Evolutionary conservation across 2,329 filamentous ascomycete genomes (phyloP).

Genomic region (Knufia fluminis): DNA sequence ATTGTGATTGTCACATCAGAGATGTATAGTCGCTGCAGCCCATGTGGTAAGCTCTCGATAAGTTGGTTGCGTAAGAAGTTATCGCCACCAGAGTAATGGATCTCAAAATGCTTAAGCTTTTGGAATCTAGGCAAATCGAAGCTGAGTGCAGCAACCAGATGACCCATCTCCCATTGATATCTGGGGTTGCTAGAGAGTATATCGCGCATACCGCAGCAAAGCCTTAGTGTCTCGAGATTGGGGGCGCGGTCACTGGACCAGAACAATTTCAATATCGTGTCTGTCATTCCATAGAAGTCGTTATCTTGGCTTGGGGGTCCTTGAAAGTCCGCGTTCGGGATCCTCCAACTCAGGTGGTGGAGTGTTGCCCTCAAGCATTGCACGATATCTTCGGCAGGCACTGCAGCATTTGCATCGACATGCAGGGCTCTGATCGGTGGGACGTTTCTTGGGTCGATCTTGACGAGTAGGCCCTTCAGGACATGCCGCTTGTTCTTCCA

Average conservation of each 20-base stretch:
- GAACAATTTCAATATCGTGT: not conserved
- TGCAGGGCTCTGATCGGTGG: constrained; percentile 13
- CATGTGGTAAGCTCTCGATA: constrained; percentile 13
- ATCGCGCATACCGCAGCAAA: constrained; percentile 13
- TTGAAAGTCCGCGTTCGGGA: constrained; percentile 2
- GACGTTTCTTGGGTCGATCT: not conserved
- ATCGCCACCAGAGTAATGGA: constrained; percentile 14
- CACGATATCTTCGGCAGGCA: constrained; percentile 4
- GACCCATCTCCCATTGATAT: constrained; percentile 2
- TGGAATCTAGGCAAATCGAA: constrained; percentile 8
- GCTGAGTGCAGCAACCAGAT: constrained; percentile 13
- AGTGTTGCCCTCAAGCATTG: not conserved
- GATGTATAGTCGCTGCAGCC: constrained; percentile 15
- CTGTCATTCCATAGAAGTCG: constrained; percentile 1
- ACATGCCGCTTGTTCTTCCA: constrained; percentile 5
- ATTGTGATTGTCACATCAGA: constrained; percentile 8
- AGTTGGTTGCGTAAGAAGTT: constrained; percentile 12
- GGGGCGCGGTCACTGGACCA: not conserved
- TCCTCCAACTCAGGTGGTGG: constrained; percentile 2
- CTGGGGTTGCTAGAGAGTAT: not conserved
- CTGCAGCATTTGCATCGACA: constrained; percentile 13
- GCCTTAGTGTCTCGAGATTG: constrained; percentile 10
- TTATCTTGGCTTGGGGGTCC: not conserved
- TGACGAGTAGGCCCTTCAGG: not conserved
- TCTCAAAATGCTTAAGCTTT: constrained; percentile 14